Conservation (phyloP, 78 protist species). For the Dictyostelium firmibasis region DNA sequence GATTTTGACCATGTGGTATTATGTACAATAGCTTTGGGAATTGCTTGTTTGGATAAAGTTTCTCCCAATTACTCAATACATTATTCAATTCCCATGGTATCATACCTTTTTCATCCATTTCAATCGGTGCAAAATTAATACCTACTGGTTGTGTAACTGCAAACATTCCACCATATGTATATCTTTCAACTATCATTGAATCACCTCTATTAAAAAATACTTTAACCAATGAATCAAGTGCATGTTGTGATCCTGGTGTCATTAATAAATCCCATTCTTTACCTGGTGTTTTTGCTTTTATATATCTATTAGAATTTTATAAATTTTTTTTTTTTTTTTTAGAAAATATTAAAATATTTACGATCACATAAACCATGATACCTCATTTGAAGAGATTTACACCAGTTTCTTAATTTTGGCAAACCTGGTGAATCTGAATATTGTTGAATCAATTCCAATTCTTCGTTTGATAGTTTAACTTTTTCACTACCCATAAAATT, state of each 20-base stretch:
- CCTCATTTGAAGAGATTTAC: conserved; percentile 13
- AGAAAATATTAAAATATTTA: too few relatives aligned
- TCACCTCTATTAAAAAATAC: conserved; percentile 33
- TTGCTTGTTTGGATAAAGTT: background rate
- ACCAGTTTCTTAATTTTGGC: conserved; percentile 1
- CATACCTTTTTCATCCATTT: conserved; percentile 47
- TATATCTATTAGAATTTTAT: background rate
- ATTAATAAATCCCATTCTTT: conserved; percentile 42
- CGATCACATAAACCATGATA: conserved; percentile 3
- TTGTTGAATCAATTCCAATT: conserved; percentile 8
- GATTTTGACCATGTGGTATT: conserved; percentile 14
- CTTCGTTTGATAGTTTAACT: background rate
- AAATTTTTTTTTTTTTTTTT: too few relatives aligned
- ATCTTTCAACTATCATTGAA: conserved; percentile 29
- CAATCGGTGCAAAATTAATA: conserved; percentile 3
- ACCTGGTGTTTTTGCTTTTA: background rate
- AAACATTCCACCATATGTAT: conserved; percentile 62
- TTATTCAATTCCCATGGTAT: conserved; percentile 19
- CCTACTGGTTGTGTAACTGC: conserved; percentile 3
- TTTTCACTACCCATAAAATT: background rate
- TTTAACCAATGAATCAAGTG: background rate
- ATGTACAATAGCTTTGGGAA: background rate
- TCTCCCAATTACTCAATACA: conserved; percentile 32
- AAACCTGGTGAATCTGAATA: conserved; percentile 20
- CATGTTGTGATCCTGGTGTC: conserved; percentile 75